phyloP scores from a whole-genome alignment of 345 rosid species.

The Tarenaya hassleriana region DNA sequence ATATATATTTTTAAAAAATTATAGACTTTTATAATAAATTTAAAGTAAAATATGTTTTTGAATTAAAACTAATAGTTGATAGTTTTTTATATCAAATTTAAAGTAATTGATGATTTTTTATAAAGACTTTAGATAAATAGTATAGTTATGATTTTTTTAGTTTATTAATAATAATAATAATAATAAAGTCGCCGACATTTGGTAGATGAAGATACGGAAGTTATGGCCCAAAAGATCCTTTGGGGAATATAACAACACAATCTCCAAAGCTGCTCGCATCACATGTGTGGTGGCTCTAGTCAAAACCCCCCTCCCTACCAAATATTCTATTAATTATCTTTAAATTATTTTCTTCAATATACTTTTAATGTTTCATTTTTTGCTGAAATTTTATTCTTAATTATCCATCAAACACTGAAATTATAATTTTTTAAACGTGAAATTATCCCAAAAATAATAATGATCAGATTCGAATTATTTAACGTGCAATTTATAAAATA shows the following conservation, averaged over 20 bases:
- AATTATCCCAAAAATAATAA: neutral
- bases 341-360: neutral
- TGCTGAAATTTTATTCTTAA: too few relatives aligned
- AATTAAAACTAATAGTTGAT: too few relatives aligned
- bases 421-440: neutral
- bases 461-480: conserved; percentile 9
- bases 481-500: neutral
- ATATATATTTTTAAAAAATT: too few relatives aligned
- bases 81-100: too few relatives aligned
- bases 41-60: too few relatives aligned
- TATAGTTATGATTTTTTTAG: too few relatives aligned
- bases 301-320: conserved; percentile 31
- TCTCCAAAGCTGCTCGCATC: conserved; percentile 26
- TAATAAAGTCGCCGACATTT: conserved; percentile 41
- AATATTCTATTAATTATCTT: neutral
- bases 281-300: conserved; percentile 48
- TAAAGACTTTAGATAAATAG: too few relatives aligned
- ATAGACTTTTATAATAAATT: too few relatives aligned
- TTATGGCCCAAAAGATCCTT: conserved; percentile 28
- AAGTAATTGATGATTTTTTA: too few relatives aligned
- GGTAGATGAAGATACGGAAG: conserved; percentile 29
- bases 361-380: too few relatives aligned
- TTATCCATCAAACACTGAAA: neutral
- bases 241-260: conserved; percentile 18
- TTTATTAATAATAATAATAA: neutral